A percentile compares a stretch with the other conserved stretches of the same genome.
Evolutionary conservation across 2,329 filamentous ascomycete genomes (phyloP).

Genomic region (Colletotrichum karsti): DNA sequence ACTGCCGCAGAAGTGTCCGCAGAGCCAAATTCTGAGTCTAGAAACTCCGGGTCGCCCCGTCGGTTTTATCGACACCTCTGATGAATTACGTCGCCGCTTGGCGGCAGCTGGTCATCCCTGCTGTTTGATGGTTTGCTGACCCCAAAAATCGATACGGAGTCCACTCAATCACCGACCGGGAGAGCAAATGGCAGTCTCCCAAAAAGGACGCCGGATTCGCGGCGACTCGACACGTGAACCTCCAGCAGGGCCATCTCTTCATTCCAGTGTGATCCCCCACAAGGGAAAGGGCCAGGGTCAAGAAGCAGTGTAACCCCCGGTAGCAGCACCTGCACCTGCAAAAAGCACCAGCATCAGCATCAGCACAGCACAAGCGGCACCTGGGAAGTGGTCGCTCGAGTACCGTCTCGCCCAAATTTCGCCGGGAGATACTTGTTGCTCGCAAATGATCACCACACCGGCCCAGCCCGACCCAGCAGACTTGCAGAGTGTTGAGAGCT

Average conservation of each 20-base stretch:
- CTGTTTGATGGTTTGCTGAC: background rate
- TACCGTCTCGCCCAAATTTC: background rate
- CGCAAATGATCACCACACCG: background rate
- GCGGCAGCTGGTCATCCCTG: slow-evolving; percentile 14
- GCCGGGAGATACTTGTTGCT: background rate
- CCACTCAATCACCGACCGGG: background rate
- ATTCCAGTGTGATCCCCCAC: slow-evolving; percentile 22
- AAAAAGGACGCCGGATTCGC: slow-evolving; percentile 1
- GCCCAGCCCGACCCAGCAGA: slow-evolving; percentile 22
- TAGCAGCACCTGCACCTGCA: background rate
- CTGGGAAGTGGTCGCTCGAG: background rate
- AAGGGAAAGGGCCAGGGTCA: slow-evolving; percentile 20
- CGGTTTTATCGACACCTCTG: background rate
- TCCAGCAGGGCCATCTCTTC: slow-evolving; percentile 6
- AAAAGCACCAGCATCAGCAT: background rate
- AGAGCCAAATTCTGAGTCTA: background rate
- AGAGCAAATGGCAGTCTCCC: background rate
- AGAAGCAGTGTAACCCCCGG: slow-evolving; percentile 26
- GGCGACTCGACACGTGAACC: slow-evolving; percentile 24
- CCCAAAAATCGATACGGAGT: background rate
- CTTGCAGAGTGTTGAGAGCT: slow-evolving; percentile 25
- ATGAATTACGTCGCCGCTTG: slow-evolving; percentile 21
- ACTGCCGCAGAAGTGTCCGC: background rate
- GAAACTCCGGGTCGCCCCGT: background rate
- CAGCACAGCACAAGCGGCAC: background rate